Percentiles rank a stretch among this genome's conserved stretches.
Conservation (phyloP, 2,329 filamentous ascomycete species). For the Hortaea werneckii region DNA sequence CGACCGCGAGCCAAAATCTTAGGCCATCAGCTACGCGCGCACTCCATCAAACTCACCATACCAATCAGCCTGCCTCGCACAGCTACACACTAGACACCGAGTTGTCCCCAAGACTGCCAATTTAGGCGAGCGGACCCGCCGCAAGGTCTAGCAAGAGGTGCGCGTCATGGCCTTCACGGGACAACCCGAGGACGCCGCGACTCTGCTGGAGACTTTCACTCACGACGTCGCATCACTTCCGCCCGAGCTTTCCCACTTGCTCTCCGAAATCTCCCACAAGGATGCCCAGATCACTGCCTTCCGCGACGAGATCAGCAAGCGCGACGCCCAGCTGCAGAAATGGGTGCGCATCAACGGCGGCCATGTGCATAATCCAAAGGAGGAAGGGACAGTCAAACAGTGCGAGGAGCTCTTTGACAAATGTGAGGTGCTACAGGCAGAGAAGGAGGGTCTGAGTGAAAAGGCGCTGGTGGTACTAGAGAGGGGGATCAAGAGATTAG, state of each 20-base stretch:
- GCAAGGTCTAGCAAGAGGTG: too few species aligned
- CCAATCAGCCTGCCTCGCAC: too few species aligned
- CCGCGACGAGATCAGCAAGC: constrained; percentile 57
- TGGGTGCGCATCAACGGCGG: constrained; percentile 71
- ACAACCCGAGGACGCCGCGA: constrained; percentile 50
- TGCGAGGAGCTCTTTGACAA: constrained; percentile 59
- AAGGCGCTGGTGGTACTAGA: constrained; percentile 55
- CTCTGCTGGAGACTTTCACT: constrained; percentile 71
- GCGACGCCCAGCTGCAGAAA: constrained; percentile 67
- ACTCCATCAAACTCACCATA: too few species aligned
- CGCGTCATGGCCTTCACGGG: neutral
- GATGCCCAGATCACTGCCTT: constrained; percentile 63
- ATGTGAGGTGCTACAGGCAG: constrained; percentile 60
- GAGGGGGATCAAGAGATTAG: constrained; percentile 52
- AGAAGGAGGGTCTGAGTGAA: constrained; percentile 61
- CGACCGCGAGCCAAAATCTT: too few species aligned
- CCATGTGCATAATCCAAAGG: constrained; percentile 63
- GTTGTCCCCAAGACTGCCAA: too few species aligned
- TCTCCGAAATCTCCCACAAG: constrained; percentile 74
- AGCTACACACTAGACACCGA: too few species aligned
- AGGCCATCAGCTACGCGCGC: too few species aligned
- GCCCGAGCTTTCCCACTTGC: constrained; percentile 71
- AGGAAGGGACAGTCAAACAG: constrained; percentile 55
- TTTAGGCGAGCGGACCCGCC: too few species aligned
- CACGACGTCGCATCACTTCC: constrained; percentile 67